Evolutionary conservation across 371 early-diverging fungal genomes (phyloP), one percentile per base, ranked within the genome.

Genomic region (Actinomucor elegans): DNA sequence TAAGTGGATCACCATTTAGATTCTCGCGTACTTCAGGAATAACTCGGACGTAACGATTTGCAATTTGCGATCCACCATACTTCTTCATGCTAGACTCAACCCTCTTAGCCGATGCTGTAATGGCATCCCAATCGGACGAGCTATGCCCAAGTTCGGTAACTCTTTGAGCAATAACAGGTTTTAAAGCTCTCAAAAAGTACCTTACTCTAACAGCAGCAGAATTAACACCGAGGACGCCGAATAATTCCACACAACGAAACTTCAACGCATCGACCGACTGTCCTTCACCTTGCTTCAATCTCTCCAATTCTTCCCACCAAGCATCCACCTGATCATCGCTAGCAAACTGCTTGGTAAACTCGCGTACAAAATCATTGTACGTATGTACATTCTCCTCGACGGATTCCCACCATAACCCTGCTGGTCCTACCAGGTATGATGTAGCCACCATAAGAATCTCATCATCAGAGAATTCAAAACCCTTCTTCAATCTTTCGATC

Each of bases 261-360:
- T 27, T 29, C 2, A 44, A 14, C n/a, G 14, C 26, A 15, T 44
- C 29, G 2, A 44, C 23, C 12, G 44, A n/a, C 9, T 37, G 15
- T 3, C 15, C n/a, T 11, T 11, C 17, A 5, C 28, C 26, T 28
- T 44, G 44, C 5, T 29, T 6, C 17, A 44, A 5, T 2, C 15
- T 11, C 29, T 44, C 44, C 17, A 44, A 28, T 50, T 50, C 50
- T 27, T 36, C 12, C 38, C 50, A 50, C 29, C 37, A 50, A 2
- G 26, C 31, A 29, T 50, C 38, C 2, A 37, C 37, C 18, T 37
- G 40, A n/a, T 36, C 38, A 12, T 9, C 4, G 29, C 28, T 37
- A 15, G 50, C 50, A 38, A 50, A 50, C 7, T 29, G 40, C 8
- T 10, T 26, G 3, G n/a, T 37, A 15, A 50, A 50, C 4, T 36